phyloP scores from a whole-genome alignment of 345 rosid species.

The Mangifera indica region DNA sequence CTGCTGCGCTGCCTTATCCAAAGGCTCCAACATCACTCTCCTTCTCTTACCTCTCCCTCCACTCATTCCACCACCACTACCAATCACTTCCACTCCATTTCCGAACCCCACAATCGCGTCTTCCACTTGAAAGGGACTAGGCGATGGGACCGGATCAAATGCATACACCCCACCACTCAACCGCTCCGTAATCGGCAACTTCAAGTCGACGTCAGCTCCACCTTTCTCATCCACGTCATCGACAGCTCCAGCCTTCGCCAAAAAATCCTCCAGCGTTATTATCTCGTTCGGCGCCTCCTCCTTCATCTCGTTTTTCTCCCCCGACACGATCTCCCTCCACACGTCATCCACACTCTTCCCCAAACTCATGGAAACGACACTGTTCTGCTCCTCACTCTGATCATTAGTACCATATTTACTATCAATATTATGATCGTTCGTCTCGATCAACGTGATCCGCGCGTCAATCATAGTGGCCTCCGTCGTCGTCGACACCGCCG shows the following conservation, averaged over 20 bases:
- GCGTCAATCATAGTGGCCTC: constrained; percentile 51
- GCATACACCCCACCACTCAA: constrained; percentile 50
- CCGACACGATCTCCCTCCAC: constrained; percentile 85
- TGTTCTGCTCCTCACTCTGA: constrained; percentile 13
- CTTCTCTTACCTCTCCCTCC: constrained; percentile 68
- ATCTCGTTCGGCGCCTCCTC: constrained; percentile 68
- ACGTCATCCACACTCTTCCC: constrained; percentile 63
- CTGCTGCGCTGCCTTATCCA: constrained; percentile 87
- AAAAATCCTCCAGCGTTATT: constrained; percentile 93
- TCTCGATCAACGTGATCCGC: constrained; percentile 40
- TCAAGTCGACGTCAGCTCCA: constrained; percentile 31
- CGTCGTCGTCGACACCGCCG: constrained; percentile 28
- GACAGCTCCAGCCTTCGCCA: constrained; percentile 66
- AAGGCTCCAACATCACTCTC: constrained; percentile 59
- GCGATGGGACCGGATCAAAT: constrained; percentile 42
- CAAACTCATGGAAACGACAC: constrained; percentile 13
- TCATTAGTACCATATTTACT: no score
- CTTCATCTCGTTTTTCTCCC: constrained; percentile 62
- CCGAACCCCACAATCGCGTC: constrained; percentile 55
- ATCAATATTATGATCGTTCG: constrained; percentile 16
- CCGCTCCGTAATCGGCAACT: constrained; percentile 31
- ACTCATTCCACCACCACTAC: constrained; percentile 20
- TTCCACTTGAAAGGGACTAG: constrained; percentile 53
- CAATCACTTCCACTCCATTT: constrained; percentile 37
- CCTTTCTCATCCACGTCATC: constrained; percentile 28